These are phyloP conservation scores for Phytophthora lateralis DNA, from an alignment of 352 stramenopile species.

Conservation along the genomic window DNA sequence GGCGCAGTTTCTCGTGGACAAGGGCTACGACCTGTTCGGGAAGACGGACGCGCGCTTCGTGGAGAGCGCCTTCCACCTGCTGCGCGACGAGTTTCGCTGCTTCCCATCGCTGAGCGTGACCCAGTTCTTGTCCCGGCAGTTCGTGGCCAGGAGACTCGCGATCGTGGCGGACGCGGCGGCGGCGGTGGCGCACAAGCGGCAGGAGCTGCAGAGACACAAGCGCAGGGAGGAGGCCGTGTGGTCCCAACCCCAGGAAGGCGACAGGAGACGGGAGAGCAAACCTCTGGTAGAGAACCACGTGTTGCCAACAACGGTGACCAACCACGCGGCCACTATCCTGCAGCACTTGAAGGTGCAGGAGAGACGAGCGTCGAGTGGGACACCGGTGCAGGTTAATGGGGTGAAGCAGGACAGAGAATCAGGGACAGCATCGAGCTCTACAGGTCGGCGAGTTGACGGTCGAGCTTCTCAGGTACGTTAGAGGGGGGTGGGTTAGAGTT, in stretches of 20 bases:
- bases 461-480: slow-evolving; percentile 1
- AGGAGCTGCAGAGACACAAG: slow-evolving; percentile 44
- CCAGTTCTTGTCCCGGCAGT: slow-evolving; percentile 72
- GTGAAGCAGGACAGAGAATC: neutral
- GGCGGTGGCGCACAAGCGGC: slow-evolving; percentile 53
- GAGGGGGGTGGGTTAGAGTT: neutral
- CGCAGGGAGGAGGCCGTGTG: slow-evolving; percentile 62
- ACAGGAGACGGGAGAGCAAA: slow-evolving; percentile 19
- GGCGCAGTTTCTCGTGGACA: slow-evolving; percentile 53
- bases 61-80: slow-evolving; percentile 69
- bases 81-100: slow-evolving; percentile 76
- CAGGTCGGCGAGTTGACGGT: neutral
- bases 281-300: slow-evolving; percentile 51
- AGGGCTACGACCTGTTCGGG: slow-evolving; percentile 76
- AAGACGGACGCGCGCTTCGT: slow-evolving; percentile 84
- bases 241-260: slow-evolving; percentile 43
- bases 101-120: slow-evolving; percentile 65
- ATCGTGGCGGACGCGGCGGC: slow-evolving; percentile 61
- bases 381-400: slow-evolving; percentile 3
- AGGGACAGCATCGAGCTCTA: slow-evolving; percentile 4
- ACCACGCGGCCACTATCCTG: slow-evolving; percentile 42
- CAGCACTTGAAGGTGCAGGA: slow-evolving; percentile 33
- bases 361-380: slow-evolving; percentile 15
- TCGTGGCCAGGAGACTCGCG: slow-evolving; percentile 60
- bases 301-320: slow-evolving; percentile 25